Base-by-base conservation (phyloP, 2,329 filamentous ascomycete species). In the Botrytis squamosa region DNA sequence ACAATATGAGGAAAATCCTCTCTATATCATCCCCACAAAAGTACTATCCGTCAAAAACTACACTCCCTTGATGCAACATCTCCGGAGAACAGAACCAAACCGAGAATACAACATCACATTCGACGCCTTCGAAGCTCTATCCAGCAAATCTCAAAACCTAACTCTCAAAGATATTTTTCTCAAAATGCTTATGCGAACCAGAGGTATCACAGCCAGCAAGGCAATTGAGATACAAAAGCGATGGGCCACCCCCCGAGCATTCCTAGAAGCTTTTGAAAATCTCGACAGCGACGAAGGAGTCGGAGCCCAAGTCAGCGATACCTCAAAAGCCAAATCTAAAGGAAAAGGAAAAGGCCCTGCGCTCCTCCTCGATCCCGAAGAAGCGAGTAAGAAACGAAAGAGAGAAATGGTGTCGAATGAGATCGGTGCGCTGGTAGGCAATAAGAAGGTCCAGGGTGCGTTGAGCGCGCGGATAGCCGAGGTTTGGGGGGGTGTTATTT, bases 171-270 rank as follows among this genome's bases (percentile, higher is more conserved):
- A 96, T 78, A 82, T 95, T 0, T 95, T 89, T 77, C 83, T 96
- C 40, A 95, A 95, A 82, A 95, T 96, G 92, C 86, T 96, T 66
- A 94, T 96, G 92, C 93, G 91, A 76, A 93, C 88, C 2, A 88
- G 88, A 72, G 92, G 92, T 1, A 85, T 96, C 20, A 93, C 91
- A 0, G 92, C 91, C 4, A 92, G 95, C 77, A 93, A 92, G 78
- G 93, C 93, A 0, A 82, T 95, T 8, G 92, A 93, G 82, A 93
- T 96, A 20, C 93, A 95, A 80, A 90, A 89, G 77, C 84, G 86
- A n/a, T 96, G 93, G 92, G 88, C 86, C 76, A 95, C 93, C 2
- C 93, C 93, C 0, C 85, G 88, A 74, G 88, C 89, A 1, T 88
- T 96, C 69, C 84, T 93, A n/a, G 88, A 90, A 78, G 92, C 92